phyloP scores from a whole-genome alignment of 2,329 filamentous ascomycete genomes.

The Beauveria sp. region DNA sequence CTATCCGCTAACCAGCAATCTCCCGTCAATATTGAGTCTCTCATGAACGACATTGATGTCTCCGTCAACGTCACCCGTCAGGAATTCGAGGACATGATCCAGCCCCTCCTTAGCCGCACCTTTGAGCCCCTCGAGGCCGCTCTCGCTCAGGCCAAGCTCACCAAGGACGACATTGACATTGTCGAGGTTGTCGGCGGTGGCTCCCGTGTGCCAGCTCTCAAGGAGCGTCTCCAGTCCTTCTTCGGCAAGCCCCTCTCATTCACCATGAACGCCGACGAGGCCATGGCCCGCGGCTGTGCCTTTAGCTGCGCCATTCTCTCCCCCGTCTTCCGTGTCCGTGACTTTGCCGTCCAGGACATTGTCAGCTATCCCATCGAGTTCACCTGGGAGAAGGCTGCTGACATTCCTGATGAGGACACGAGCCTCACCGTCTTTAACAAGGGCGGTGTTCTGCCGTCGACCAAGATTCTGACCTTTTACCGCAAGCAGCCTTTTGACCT shows the following conservation, averaged over 20 bases:
- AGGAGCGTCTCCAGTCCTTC: constrained; percentile 81
- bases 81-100: constrained; percentile 85
- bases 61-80: constrained; percentile 83
- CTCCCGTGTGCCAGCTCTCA: constrained; percentile 87
- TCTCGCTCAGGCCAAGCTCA: constrained; percentile 87
- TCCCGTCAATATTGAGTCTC: constrained; percentile 90
- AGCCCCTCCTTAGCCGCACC: constrained; percentile 70
- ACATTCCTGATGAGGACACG: constrained; percentile 97
- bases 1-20: constrained; percentile 90
- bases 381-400: constrained; percentile 95
- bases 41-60: constrained; percentile 98
- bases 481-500: constrained; percentile 95
- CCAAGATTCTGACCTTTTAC: constrained; percentile 99
- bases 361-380: constrained; percentile 98
- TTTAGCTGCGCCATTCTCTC: constrained; percentile 98
- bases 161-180: constrained; percentile 82
- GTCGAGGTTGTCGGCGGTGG: constrained; percentile 93
- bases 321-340: constrained; percentile 94
- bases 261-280: constrained; percentile 98
- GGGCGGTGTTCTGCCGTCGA: constrained; percentile 93
- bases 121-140: constrained; percentile 78
- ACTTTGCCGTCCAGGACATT: constrained; percentile 96
- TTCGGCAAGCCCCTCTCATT: constrained; percentile 90
- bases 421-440: constrained; percentile 96
- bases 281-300: constrained; percentile 87